phyloP scores from a whole-genome alignment of 2,329 filamentous ascomycete species.

The Aspergillus oerlinghausenensis region DNA sequence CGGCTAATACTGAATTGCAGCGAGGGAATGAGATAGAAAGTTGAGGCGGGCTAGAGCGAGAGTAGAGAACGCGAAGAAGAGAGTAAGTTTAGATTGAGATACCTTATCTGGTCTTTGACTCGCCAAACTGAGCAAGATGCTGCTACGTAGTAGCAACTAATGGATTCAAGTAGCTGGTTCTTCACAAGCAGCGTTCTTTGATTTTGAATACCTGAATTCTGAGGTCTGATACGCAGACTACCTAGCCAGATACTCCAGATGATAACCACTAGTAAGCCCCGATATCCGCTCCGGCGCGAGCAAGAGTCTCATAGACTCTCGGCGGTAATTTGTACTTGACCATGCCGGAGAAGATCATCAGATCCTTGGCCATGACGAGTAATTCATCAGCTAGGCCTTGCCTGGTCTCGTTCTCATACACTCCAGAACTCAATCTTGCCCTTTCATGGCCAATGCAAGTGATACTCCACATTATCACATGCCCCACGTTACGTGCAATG shows the following conservation, averaged over 20 bases:
- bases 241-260: background rate
- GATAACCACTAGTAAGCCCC: constrained; percentile 32
- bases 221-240: background rate
- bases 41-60: background rate
- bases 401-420: constrained; percentile 58
- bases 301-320: constrained; percentile 81
- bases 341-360: constrained; percentile 91
- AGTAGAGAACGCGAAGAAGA: background rate
- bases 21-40: background rate
- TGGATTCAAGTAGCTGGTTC: background rate
- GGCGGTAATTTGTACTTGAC: constrained; percentile 86
- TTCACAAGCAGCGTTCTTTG: background rate
- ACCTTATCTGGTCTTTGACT: background rate
- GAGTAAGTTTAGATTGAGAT: background rate
- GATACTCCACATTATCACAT: constrained; percentile 91
- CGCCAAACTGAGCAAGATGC: background rate
- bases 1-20: background rate
- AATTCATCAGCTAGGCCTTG: constrained; percentile 61
- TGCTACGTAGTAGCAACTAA: background rate
- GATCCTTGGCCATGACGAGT: constrained; percentile 76
- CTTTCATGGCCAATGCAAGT: constrained; percentile 77
- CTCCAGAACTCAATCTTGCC: constrained; percentile 62
- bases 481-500: constrained; percentile 83
- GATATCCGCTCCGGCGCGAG: constrained; percentile 69
- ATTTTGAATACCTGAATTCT: background rate